Base-by-base conservation (phyloP, 108 stramenopile genomes). In the Parmales sp. region DNA sequence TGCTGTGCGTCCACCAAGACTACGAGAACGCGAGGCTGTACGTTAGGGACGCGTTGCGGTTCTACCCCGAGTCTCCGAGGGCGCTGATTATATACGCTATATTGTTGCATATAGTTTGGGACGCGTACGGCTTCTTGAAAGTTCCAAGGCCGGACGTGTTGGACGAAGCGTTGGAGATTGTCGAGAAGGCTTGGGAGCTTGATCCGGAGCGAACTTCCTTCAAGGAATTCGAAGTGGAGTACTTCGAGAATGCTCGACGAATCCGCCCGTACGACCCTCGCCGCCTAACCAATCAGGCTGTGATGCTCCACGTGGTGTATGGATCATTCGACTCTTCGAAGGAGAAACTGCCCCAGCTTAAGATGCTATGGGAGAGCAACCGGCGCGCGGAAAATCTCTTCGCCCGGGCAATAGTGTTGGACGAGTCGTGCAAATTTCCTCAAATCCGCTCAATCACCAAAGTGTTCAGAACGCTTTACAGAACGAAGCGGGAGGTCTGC, bases 31-130 rank as follows among this genome's bases (percentile, higher is more conserved):
- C 54, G 11, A 11, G 54, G n/a, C 28, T 60, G 29, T 60, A 60
- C 28, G 36, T 60, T 5, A 60, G 54, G 20, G 54, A 60, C 20
- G 54, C 54, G 54, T 34, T 60, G 31, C 3, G 54, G 26, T 60
- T 19, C 54, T 60, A 60, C 16, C 54, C 54, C 54, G 54, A 60
- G 54, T 19, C n/a, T 34, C 54, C 54, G n/a, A 60, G 54, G 54
- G 54, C 54, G 9, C 54, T 60, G n/a, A 34, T 60, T 34, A 34
- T 11, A 28, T 60, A 60, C 0, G 54, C 54, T 3, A 60, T 60
- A 28, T 34, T 60, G 29, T 34, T 60, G 54, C 54, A 60, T 16
- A 6, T 60, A 20, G 54, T 60, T 28, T 60, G 54, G 54, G 54
- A 60, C 20, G 29, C 31, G 31, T 60, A 60, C 54, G 54, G 54